phyloP scores from a whole-genome alignment of 2,329 filamentous ascomycete species.

The Metarhizium rileyi region DNA sequence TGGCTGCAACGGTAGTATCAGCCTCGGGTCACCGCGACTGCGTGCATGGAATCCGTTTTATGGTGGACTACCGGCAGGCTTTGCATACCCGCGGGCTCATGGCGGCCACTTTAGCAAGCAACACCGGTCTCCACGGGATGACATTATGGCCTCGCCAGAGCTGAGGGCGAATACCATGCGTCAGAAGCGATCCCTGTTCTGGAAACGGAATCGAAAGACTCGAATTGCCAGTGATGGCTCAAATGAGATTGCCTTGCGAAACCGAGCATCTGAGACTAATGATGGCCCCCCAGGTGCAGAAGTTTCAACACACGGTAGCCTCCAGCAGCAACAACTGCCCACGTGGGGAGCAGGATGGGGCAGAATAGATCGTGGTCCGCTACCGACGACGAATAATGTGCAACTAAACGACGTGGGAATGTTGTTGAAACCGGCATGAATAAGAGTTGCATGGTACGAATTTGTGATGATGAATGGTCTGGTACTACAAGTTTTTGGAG shows the following conservation, averaged over 20 bases:
- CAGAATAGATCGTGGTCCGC: conserved; percentile 18
- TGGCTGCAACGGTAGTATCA: conserved; percentile 40
- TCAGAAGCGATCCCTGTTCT: conserved; percentile 17
- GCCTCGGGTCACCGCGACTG: conserved; percentile 20
- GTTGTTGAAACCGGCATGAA: conserved; percentile 11
- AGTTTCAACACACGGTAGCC: background rate
- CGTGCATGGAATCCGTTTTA: conserved; percentile 36
- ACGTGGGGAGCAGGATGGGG: conserved; percentile 21
- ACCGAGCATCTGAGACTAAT: conserved; percentile 5
- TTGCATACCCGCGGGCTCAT: conserved; percentile 32
- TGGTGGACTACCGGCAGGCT: conserved; percentile 43
- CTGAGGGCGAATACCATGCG: conserved; percentile 18
- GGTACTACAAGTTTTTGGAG: background rate
- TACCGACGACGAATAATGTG: conserved; percentile 12
- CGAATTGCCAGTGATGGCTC: conserved; percentile 19
- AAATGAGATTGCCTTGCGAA: conserved; percentile 23
- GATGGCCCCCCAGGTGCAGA: background rate
- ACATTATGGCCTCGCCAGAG: conserved; percentile 36
- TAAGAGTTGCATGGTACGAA: background rate
- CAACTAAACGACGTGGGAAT: conserved; percentile 26
- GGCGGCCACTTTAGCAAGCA: conserved; percentile 15
- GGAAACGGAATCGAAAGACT: conserved; percentile 18
- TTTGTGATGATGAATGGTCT: background rate
- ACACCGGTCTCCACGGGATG: conserved; percentile 23
- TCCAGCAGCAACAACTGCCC: conserved; percentile 10